Conservation (phyloP, 2,329 filamentous ascomycete genomes). For the Mariannaea elegans region DNA sequence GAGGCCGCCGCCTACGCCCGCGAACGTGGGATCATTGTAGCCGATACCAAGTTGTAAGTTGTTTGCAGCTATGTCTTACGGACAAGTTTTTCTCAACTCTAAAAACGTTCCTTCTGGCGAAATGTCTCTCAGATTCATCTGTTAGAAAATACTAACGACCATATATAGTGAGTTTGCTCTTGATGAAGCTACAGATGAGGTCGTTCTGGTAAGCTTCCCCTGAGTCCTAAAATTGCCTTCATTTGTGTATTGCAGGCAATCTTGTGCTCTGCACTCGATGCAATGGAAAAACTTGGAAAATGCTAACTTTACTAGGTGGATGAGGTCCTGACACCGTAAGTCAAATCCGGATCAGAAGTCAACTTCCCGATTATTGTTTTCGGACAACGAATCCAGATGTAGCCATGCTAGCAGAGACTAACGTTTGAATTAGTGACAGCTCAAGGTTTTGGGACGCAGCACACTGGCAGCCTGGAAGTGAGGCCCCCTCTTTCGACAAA, state of each 20-base stretch:
- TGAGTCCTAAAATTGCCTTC: no score
- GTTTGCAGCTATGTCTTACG: slow-evolving; percentile 7
- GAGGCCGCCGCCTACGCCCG: slow-evolving; percentile 34
- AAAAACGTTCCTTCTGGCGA: no score
- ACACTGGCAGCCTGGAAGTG: slow-evolving; percentile 64
- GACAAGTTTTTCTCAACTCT: not conserved
- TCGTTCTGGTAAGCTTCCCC: slow-evolving; percentile 35
- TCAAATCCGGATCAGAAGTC: not conserved
- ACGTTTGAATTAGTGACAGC: slow-evolving; percentile 58
- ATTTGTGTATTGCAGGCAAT: no score
- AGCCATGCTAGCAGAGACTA: not conserved
- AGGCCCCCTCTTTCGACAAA: slow-evolving; percentile 89
- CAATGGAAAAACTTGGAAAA: no score
- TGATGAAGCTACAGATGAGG: slow-evolving; percentile 40
- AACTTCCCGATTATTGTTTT: no score
- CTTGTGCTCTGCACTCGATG: no score
- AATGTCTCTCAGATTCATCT: no score
- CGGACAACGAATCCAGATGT: no score
- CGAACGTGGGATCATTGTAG: slow-evolving; percentile 30
- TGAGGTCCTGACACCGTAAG: no score
- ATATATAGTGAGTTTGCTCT: slow-evolving; percentile 19
- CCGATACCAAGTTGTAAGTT: slow-evolving; percentile 41
- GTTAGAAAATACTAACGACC: no score
- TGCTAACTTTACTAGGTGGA: no score
- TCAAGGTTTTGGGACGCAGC: slow-evolving; percentile 86